Evolutionary conservation across 2,329 filamentous ascomycete species (phyloP).

Genomic region (Plenodomus lindquistii): DNA sequence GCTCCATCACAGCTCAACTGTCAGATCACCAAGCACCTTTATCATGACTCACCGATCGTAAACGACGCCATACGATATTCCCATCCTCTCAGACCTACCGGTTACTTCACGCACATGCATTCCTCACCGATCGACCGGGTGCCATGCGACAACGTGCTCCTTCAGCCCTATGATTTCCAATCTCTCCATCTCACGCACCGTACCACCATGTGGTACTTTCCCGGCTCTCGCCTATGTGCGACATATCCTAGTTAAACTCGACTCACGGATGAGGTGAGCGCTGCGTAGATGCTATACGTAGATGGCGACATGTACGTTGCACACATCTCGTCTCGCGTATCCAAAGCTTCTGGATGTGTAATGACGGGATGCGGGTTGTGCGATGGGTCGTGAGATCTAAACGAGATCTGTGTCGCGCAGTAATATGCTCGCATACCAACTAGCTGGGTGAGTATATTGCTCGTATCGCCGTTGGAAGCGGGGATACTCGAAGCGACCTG

Average conservation of each 20-base stretch:
- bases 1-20: too few relatives aligned
- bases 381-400: background rate
- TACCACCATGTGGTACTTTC: background rate
- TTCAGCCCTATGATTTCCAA: background rate
- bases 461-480: too few relatives aligned
- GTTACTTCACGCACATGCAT: background rate
- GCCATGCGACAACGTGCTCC: background rate
- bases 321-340: slow-evolving; percentile 6
- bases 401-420: too few relatives aligned
- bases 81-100: background rate
- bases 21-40: background rate
- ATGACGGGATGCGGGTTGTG: background rate
- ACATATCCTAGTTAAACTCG: background rate
- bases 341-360: background rate
- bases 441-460: too few relatives aligned
- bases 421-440: too few relatives aligned
- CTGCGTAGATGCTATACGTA: too few relatives aligned
- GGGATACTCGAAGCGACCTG: too few relatives aligned
- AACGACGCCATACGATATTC: background rate
- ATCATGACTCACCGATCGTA: background rate
- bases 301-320: background rate
- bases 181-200: background rate
- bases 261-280: background rate
- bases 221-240: slow-evolving; percentile 13
- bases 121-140: background rate